Conservation (phyloP, 2,329 filamentous ascomycete genomes). For the Pestalotiopsis fici region DNA sequence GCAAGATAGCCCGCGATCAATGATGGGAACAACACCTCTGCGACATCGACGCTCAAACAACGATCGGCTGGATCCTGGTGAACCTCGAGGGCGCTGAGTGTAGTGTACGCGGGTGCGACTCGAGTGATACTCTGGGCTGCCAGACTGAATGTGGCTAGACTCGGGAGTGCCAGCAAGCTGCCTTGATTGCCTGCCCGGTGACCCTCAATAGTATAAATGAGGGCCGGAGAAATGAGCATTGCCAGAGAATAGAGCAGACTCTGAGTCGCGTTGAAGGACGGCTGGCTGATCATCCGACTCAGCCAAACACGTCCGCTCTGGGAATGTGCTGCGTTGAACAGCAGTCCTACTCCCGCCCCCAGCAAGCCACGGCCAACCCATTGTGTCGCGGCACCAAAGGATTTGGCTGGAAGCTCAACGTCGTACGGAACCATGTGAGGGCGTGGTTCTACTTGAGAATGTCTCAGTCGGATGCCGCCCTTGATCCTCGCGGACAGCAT, state of each 20-base stretch:
- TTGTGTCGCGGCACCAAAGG: no score
- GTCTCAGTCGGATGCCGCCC: no score
- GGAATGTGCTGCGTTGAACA: no score
- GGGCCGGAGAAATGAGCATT: conserved; percentile 19
- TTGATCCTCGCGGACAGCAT: no score
- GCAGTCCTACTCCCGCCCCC: no score
- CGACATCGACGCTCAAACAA: conserved; percentile 11
- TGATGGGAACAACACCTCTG: conserved; percentile 17
- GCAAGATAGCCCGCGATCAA: conserved; percentile 16
- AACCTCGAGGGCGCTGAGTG: conserved; percentile 9
- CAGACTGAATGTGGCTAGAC: conserved; percentile 14
- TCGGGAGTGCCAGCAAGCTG: conserved; percentile 13
- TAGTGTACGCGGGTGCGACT: conserved; percentile 14
- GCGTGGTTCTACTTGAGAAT: no score
- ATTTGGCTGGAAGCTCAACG: no score
- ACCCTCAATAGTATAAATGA: conserved; percentile 23
- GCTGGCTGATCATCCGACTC: no score
- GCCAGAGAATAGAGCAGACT: conserved; percentile 12
- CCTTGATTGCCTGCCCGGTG: conserved; percentile 18
- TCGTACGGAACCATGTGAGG: no score
- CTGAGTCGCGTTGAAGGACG: no score
- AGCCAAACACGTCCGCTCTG: no score
- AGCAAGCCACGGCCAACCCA: no score
- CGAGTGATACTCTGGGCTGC: conserved; percentile 13
- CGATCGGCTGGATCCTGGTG: conserved; percentile 13